These are phyloP conservation scores for Hemileccinum rubropunctum DNA, from an alignment of 768 basidiomycete species.

Conservation along the genomic window DNA sequence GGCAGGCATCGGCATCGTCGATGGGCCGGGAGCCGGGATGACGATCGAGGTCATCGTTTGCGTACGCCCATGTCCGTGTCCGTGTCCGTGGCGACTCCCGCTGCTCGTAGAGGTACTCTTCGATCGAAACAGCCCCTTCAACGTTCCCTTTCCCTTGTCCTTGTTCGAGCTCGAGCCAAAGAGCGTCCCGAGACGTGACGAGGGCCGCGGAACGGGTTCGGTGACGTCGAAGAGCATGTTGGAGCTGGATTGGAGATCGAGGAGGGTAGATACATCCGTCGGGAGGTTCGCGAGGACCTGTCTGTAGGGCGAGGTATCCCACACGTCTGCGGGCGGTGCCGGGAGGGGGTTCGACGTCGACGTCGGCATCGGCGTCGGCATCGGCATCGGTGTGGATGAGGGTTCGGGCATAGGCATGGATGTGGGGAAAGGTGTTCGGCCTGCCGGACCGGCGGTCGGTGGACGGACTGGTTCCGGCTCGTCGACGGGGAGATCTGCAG, in stretches of 20 bases:
- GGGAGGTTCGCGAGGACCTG: slow-evolving; percentile 49
- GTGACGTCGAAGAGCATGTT: slow-evolving; percentile 3
- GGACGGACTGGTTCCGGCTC: slow-evolving; percentile 9
- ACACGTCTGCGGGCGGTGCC: slow-evolving; percentile 56
- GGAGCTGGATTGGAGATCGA: slow-evolving; percentile 7
- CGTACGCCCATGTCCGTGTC: slow-evolving; percentile 16
- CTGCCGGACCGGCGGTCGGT: slow-evolving; percentile 3
- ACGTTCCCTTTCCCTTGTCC: slow-evolving; percentile 35
- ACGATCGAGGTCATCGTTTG: slow-evolving; percentile 23
- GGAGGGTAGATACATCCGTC: slow-evolving; percentile 32
- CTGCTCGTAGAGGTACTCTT: slow-evolving; percentile 31
- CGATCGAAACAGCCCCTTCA: slow-evolving; percentile 46
- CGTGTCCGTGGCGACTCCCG: slow-evolving; percentile 16
- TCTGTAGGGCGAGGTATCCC: slow-evolving; percentile 56
- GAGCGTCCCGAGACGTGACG: slow-evolving; percentile 18
- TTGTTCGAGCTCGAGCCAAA: slow-evolving; percentile 26
- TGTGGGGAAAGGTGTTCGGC: slow-evolving; percentile 11
- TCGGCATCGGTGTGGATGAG: not conserved
- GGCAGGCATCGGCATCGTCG: slow-evolving; percentile 16
- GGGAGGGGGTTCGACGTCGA: slow-evolving; percentile 57
- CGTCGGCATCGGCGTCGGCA: not conserved
- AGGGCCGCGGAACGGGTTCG: slow-evolving; percentile 18
- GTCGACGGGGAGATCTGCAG: slow-evolving; percentile 7
- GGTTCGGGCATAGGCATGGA: slow-evolving; percentile 3
- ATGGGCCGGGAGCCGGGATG: slow-evolving; percentile 13